Percentiles rank a stretch among this genome's conserved stretches.
phyloP scores from a whole-genome alignment of 1,284 basidiomycete genomes.

The Cryptococcus sp. region DNA sequence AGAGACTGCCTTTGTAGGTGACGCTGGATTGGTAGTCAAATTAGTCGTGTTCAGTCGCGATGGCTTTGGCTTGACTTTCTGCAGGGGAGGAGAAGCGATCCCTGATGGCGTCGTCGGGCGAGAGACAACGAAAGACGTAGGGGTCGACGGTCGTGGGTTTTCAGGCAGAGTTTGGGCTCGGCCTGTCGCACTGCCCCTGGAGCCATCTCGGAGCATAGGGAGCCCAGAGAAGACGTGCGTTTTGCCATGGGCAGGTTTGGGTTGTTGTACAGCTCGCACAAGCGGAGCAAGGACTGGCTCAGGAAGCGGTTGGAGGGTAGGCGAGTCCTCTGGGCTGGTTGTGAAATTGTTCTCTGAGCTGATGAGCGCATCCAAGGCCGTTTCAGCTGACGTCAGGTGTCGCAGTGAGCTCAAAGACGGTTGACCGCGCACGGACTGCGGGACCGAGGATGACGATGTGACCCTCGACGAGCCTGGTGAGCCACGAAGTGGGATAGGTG shows the following conservation, averaged over 20 bases:
- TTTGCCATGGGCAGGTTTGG: neutral
- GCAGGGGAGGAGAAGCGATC: slow-evolving; percentile 6
- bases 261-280: neutral
- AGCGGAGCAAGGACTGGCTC: neutral
- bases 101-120: slow-evolving; percentile 20
- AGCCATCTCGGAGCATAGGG: slow-evolving; percentile 12
- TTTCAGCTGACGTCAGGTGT: slow-evolving; percentile 9
- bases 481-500: slow-evolving; percentile 15
- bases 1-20: slow-evolving; percentile 28
- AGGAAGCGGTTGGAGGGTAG: slow-evolving; percentile 3
- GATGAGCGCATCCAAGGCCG: slow-evolving; percentile 24
- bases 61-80: slow-evolving; percentile 30
- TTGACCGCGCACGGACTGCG: slow-evolving; percentile 1
- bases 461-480: slow-evolving; percentile 14
- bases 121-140: slow-evolving; percentile 14
- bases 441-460: slow-evolving; percentile 4
- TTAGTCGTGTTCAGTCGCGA: slow-evolving; percentile 33
- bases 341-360: slow-evolving; percentile 27
- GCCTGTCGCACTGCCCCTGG: neutral
- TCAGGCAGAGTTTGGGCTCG: slow-evolving; percentile 13
- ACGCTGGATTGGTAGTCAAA: slow-evolving; percentile 8
- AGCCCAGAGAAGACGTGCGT: slow-evolving; percentile 7
- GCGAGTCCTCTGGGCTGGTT: slow-evolving; percentile 28
- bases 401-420: slow-evolving; percentile 15
- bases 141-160: slow-evolving; percentile 4